Evolutionary conservation across 2,329 filamentous ascomycete genomes (phyloP), one percentile per base, ranked within the genome.

Genomic region (Corniculantispora saksenae): DNA sequence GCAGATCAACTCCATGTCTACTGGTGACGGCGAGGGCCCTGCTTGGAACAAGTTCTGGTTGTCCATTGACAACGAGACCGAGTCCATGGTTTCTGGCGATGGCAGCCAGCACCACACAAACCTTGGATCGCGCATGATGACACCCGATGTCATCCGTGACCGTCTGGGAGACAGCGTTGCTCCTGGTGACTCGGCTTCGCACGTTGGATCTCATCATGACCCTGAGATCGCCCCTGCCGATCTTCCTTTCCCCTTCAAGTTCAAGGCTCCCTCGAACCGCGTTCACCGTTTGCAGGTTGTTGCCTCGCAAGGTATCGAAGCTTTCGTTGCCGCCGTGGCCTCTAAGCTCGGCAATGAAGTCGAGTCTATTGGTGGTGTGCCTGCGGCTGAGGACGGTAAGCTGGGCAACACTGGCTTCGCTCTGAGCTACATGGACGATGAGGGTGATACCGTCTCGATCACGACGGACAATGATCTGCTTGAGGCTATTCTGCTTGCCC

Each of bases 31-130:
- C 71, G 95, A 99, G 79, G 95, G 95, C 0, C 95, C 95, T 6
- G 95, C 95, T 8, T 99, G 95, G 95, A 98, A 97, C 83, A 99
- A 98, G 79, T 99, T 99, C 82, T 99, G 95, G 95, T 84, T 98
- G 70, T 98, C 95, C 1, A 89, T 99, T 72, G 87, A 98, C 77
- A 89, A 96, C 72, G 94, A 97, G 77, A 94, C 94, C 17, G 95
- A 98, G 79, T 99, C 95, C 2, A 91, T 97, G 85, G 89, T 98
- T 78, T 99, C 95, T 66, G 95, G 94, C 66, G 93, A 96, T 65
- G 92, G 91, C 57, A 92, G 91, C 73, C 89, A 90, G 73, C 90
- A 92, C 71, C 84, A 88, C 71, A 72, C 88, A 61, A 88, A 90
- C 65, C 82, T 89, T 56, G 87, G 88, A 67, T 85, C 88, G 62